Base-by-base conservation (phyloP, 495 filamentous ascomycete species). In the Aspergillus coremiiformis region DNA sequence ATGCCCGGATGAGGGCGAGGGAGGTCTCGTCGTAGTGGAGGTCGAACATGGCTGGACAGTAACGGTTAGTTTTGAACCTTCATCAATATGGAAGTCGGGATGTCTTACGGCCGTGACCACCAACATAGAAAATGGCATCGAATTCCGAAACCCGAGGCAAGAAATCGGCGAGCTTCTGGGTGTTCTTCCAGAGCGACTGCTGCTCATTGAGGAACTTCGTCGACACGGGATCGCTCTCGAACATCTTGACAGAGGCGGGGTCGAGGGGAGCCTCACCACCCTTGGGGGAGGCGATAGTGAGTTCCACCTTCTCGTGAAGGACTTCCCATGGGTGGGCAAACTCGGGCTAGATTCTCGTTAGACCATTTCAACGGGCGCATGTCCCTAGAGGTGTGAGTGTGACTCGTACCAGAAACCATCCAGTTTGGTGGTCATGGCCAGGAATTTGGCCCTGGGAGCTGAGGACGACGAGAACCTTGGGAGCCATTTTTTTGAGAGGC, bases 181-280 rank as follows among this genome's bases (percentile, higher is more conserved):
- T 88, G 26, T 82, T 72, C 59, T 81, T 79, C 83, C 84, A 90
- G 4, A 86, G 65, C 2, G 66, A 48, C 39, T 74, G 59, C 35
- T 85, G 63, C 17, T 72, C 67, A 7, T 74, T 59, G 4, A 79
- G 59, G 72, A 89, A 89, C 9, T 66, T 62, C 4, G 59, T 47
- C 1, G 77, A 74, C 9, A 71, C 58, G 3, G 67, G 47, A 64
- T 90, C 86, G 8, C 71, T 57, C 56, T 81, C 76, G 71, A 70
- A 81, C 39, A 63, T 64, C 50, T 87, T 75, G 30, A 88, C 75
- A 4, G 86, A 89, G 55, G 32, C 14, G 0, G 76, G 82, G 66
- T 88, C 85, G 0, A 90, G 77, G 0, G 85, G 83, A 1, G 85
- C 83, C 20, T 66, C 72, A 53, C 86, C 85, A 49, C 86, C 86